phyloP scores from a whole-genome alignment of 1,284 basidiomycete genomes.

The Chalciporus sp. region DNA sequence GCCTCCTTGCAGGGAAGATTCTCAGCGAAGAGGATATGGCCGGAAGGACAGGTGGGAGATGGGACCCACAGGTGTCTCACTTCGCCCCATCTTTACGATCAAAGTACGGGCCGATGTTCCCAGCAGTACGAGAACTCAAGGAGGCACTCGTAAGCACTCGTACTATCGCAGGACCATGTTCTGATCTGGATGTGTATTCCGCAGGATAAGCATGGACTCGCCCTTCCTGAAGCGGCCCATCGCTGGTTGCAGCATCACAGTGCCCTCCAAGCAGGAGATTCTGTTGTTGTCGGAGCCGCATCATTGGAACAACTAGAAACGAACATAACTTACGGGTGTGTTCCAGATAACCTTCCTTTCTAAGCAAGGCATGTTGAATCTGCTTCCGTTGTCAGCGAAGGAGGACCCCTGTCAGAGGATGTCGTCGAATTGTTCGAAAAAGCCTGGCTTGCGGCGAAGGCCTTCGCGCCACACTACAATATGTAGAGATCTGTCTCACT shows the following conservation, averaged over 20 bases:
- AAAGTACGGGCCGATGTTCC: slow-evolving; percentile 14
- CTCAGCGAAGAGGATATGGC: slow-evolving; percentile 12
- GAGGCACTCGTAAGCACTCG: slow-evolving; percentile 7
- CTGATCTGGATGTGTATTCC: not conserved
- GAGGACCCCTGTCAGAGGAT: slow-evolving; percentile 52
- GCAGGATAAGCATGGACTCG: slow-evolving; percentile 14
- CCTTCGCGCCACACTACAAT: slow-evolving; percentile 14
- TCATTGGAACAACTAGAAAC: slow-evolving; percentile 31
- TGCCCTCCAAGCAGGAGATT: slow-evolving; percentile 28
- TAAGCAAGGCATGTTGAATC: not conserved
- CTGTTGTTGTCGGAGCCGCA: slow-evolving; percentile 34
- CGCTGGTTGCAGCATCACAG: slow-evolving; percentile 39
- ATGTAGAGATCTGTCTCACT: slow-evolving; percentile 1
- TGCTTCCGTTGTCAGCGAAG: slow-evolving; percentile 38
- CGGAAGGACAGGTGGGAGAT: slow-evolving; percentile 14
- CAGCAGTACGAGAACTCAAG: slow-evolving; percentile 16
- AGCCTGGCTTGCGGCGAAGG: slow-evolving; percentile 26
- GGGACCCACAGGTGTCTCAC: slow-evolving; percentile 17
- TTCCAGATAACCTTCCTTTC: not conserved
- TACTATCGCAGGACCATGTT: not conserved
- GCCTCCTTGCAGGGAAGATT: slow-evolving; percentile 17
- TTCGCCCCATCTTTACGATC: slow-evolving; percentile 9
- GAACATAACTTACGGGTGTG: slow-evolving; percentile 14
- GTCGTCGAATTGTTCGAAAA: slow-evolving; percentile 47
- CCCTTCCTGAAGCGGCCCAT: slow-evolving; percentile 23